Percentiles rank a stretch among this genome's conserved stretches.
Conservation (phyloP, 495 filamentous ascomycete species). For the Trichocladium antarcticum region DNA sequence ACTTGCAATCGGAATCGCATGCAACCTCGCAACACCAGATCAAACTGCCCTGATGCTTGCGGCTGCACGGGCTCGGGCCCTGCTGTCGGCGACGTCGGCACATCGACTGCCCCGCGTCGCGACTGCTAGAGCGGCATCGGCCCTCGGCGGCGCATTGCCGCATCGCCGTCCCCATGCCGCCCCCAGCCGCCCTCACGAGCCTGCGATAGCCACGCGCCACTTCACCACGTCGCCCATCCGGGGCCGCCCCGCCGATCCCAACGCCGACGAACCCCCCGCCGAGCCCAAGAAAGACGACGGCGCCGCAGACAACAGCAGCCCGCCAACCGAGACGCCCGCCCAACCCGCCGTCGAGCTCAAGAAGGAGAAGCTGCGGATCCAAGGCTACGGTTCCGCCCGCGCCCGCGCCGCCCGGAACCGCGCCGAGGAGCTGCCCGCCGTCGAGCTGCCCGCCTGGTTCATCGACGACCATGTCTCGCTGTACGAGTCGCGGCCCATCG, state of each 20-base stretch:
- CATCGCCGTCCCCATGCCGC: neutral
- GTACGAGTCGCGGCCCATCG: slow-evolving; percentile 18
- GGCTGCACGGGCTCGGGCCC: slow-evolving; percentile 24
- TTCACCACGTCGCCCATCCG: slow-evolving; percentile 18
- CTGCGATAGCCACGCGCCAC: neutral
- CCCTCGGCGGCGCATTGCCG: neutral
- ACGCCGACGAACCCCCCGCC: neutral
- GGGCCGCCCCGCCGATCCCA: slow-evolving; percentile 8
- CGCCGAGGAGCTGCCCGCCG: slow-evolving; percentile 32
- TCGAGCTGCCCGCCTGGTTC: slow-evolving; percentile 38
- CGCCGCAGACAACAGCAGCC: neutral
- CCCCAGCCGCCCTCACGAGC: neutral
- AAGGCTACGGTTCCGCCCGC: slow-evolving; percentile 28
- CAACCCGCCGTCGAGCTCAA: slow-evolving; percentile 1
- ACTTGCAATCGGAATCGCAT: slow-evolving; percentile 12
- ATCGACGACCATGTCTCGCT: slow-evolving; percentile 20
- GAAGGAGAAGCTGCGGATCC: slow-evolving; percentile 13
- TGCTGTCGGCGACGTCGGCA: slow-evolving; percentile 17
- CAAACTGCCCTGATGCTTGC: slow-evolving; percentile 18
- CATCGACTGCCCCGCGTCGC: slow-evolving; percentile 16
- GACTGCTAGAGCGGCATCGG: neutral
- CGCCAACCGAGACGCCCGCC: neutral
- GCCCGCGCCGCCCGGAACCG: slow-evolving; percentile 29
- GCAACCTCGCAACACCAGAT: neutral
- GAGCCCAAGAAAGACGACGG: neutral